These are phyloP conservation scores for Dimocarpus longan DNA, from an alignment of 345 rosid species.

Conservation along the genomic window DNA sequence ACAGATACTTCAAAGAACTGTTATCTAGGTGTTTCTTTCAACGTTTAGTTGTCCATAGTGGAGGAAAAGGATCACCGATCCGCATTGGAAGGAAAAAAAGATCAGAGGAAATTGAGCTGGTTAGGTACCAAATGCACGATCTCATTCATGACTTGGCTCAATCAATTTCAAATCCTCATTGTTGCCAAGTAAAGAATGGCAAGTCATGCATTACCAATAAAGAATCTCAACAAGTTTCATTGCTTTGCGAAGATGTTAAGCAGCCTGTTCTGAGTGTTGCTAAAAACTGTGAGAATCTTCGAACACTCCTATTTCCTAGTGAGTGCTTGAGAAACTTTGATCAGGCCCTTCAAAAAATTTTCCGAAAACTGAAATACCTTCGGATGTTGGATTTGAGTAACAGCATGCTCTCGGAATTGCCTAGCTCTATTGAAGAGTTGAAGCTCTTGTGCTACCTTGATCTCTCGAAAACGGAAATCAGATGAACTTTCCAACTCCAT, in stretches of 20 bases:
- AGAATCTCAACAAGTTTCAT: too few species aligned
- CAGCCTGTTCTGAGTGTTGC: neutral
- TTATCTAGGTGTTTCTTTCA: too few species aligned
- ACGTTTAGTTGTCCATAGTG: too few species aligned
- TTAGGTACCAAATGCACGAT: constrained; percentile 34
- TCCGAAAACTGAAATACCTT: constrained; percentile 20
- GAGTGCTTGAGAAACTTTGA: neutral
- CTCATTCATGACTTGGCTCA: constrained; percentile 37
- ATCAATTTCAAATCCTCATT: constrained; percentile 26
- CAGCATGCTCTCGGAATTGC: constrained; percentile 23
- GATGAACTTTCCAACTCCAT: constrained; percentile 33
- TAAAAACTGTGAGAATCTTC: neutral
- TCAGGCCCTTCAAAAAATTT: constrained; percentile 19
- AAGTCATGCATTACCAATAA: too few species aligned
- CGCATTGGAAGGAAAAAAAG: too few species aligned
- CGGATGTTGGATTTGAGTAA: constrained; percentile 38
- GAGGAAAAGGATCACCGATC: too few species aligned
- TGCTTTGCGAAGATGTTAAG: too few species aligned
- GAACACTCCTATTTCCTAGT: too few species aligned
- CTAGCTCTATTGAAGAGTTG: constrained; percentile 26
- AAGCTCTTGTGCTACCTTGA: constrained; percentile 38
- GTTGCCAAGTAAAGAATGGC: neutral
- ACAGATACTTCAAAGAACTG: too few species aligned
- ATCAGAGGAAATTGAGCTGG: too few species aligned
- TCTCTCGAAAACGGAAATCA: constrained; percentile 36